Evolutionary conservation across 192 early-diverging fungal genomes (phyloP).

Genomic region (Diversispora epigaea): DNA sequence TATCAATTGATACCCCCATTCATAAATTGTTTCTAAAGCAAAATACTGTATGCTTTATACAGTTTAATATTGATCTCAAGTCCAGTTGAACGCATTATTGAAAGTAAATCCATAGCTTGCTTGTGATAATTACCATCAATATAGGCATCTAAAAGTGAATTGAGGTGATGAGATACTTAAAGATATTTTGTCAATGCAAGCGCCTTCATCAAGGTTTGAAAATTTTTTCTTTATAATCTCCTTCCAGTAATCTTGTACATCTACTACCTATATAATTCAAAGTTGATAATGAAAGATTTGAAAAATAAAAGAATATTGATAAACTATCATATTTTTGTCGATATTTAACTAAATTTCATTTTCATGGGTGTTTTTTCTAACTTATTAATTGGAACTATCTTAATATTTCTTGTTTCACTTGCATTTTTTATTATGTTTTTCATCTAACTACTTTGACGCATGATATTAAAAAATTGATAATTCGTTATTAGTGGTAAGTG

Average conservation of each 20-base stretch:
- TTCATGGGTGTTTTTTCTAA: too few species aligned
- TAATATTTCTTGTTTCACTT: too few species aligned
- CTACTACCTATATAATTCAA: slow-evolving; percentile 36
- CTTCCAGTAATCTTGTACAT: slow-evolving; percentile 48
- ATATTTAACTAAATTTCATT: too few species aligned
- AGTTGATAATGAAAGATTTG: background rate
- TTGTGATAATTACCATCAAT: slow-evolving; percentile 47
- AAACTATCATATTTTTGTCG: too few species aligned
- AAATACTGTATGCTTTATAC: slow-evolving; percentile 45
- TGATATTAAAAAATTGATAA: too few species aligned
- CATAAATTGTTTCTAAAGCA: slow-evolving; percentile 48
- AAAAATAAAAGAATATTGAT: background rate
- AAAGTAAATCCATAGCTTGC: slow-evolving; percentile 58
- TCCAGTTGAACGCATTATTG: slow-evolving; percentile 56
- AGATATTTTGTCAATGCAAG: slow-evolving; percentile 47
- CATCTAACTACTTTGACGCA: too few species aligned
- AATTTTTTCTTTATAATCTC: slow-evolving; percentile 39
- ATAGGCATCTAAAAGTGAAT: slow-evolving; percentile 62
- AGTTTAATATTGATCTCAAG: slow-evolving; percentile 44
- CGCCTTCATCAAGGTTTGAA: slow-evolving; percentile 50
- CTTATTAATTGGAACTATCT: too few species aligned
- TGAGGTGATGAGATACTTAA: slow-evolving; percentile 59
- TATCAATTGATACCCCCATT: slow-evolving; percentile 51
- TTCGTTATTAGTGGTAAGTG: too few species aligned
- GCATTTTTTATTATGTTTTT: too few species aligned